A percentile compares a stretch with the other conserved stretches of the same genome.
Conservation (phyloP, 106 monocot species). For the Allium cepa region DNA sequence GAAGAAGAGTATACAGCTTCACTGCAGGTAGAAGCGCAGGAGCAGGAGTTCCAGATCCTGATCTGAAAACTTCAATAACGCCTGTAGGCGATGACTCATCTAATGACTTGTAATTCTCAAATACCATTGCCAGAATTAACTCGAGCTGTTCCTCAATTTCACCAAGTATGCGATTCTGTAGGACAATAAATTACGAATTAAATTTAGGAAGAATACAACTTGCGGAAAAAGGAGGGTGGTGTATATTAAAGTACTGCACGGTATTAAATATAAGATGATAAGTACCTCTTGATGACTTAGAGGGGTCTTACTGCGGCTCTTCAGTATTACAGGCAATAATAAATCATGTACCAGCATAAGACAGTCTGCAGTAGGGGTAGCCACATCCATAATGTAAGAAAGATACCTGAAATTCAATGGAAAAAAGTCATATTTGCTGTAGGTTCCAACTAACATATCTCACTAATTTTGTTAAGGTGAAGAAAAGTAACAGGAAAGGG, state of each 20-base stretch:
- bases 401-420: constrained; percentile 50
- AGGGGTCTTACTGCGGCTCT: constrained; percentile 40
- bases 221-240: too few species aligned
- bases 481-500: not conserved
- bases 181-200: too few species aligned
- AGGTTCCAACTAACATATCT: not conserved
- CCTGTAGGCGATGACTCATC: constrained; percentile 80
- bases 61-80: constrained; percentile 55
- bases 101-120: constrained; percentile 96
- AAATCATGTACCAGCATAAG: constrained; percentile 74
- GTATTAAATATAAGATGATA: not conserved
- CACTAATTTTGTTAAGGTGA: not conserved
- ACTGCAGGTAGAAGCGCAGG: constrained; percentile 72
- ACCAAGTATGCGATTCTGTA: constrained; percentile 90
- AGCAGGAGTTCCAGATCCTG: constrained; percentile 70
- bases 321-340: constrained; percentile 70
- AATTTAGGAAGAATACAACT: too few species aligned
- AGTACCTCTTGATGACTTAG: constrained; percentile 98
- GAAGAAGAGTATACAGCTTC: constrained; percentile 81
- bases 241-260: not conserved
- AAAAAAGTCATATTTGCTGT: not conserved
- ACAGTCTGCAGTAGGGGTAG: constrained; percentile 94
- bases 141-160: constrained; percentile 87
- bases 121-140: constrained; percentile 57
- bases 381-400: constrained; percentile 98